phyloP scores from a whole-genome alignment of 768 basidiomycete genomes.

The Mycena galopus region DNA sequence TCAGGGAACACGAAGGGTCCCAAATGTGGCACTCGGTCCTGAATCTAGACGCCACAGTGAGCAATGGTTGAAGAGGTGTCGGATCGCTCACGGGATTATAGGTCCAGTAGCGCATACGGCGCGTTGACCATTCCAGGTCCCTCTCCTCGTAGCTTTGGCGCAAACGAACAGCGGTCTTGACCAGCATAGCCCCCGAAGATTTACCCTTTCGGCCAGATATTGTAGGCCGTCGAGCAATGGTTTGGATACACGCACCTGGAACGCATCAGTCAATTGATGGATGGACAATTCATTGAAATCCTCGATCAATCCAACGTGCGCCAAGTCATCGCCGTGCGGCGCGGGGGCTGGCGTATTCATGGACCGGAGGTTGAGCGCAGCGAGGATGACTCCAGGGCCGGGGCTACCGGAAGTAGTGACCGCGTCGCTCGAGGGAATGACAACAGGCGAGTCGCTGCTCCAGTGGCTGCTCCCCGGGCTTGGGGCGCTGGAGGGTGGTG shows the following conservation, averaged over 20 bases:
- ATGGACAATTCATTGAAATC: neutral
- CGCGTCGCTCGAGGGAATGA: neutral
- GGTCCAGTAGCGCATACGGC: slow-evolving; percentile 14
- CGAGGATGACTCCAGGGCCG: slow-evolving; percentile 21
- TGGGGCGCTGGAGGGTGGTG: neutral
- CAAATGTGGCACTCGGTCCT: slow-evolving; percentile 6
- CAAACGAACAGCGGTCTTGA: slow-evolving; percentile 10
- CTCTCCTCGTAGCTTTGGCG: slow-evolving; percentile 16
- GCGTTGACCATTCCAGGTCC: slow-evolving; percentile 2
- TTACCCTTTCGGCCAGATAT: too few relatives aligned
- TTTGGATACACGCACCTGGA: too few relatives aligned
- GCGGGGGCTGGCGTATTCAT: slow-evolving; percentile 26
- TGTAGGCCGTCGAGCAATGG: too few relatives aligned
- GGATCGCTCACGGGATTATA: slow-evolving; percentile 16
- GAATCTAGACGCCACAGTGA: neutral
- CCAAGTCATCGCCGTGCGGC: neutral
- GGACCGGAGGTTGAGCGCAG: slow-evolving; percentile 22
- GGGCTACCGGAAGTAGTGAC: neutral
- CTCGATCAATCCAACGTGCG: neutral
- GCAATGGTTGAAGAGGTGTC: neutral
- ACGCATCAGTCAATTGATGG: neutral
- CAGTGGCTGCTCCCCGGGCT: neutral
- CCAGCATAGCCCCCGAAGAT: slow-evolving; percentile 8
- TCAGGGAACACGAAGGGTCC: slow-evolving; percentile 60
- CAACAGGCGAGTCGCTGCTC: neutral